A percentile compares a stretch with the other conserved stretches of the same genome.
phyloP scores from a whole-genome alignment of 352 stramenopile species.

The Pythium dissotocum region DNA sequence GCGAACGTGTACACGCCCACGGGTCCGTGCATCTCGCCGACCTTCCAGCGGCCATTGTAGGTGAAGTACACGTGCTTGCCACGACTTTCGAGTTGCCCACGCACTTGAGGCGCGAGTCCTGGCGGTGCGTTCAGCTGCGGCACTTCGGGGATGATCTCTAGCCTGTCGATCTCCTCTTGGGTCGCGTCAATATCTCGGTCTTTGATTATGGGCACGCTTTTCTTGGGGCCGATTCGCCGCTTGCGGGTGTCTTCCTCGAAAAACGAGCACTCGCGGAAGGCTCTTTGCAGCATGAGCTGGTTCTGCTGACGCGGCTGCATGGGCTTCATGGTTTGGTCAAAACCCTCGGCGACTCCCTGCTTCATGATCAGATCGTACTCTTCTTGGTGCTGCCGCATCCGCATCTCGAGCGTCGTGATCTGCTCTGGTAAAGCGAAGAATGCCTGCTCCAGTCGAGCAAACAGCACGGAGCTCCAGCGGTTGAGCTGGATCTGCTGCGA shows the following conservation, averaged over 20 bases:
- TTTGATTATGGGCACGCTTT: slow-evolving; percentile 27
- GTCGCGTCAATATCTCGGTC: slow-evolving; percentile 41
- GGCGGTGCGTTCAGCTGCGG: slow-evolving; percentile 39
- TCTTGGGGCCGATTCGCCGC: slow-evolving; percentile 23
- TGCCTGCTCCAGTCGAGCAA: slow-evolving; percentile 60
- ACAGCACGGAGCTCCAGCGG: slow-evolving; percentile 67
- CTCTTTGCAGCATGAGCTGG: slow-evolving; percentile 55
- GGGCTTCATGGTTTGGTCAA: not conserved
- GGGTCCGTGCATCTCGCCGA: slow-evolving; percentile 62
- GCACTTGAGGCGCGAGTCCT: slow-evolving; percentile 59
- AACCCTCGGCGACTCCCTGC: not conserved
- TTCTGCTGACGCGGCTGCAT: slow-evolving; percentile 54
- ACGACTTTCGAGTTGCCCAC: slow-evolving; percentile 60
- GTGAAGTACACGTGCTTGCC: slow-evolving; percentile 66
- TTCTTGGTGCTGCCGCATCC: slow-evolving; percentile 55
- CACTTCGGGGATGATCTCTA: slow-evolving; percentile 54
- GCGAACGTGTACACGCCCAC: slow-evolving; percentile 72
- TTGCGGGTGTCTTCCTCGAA: slow-evolving; percentile 37
- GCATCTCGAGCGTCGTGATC: slow-evolving; percentile 62
- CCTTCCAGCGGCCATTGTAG: slow-evolving; percentile 71
- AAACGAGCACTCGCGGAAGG: slow-evolving; percentile 75
- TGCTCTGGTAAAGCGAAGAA: slow-evolving; percentile 57
- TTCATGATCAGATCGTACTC: slow-evolving; percentile 51
- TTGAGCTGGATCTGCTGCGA: slow-evolving; percentile 70
- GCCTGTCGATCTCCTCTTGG: slow-evolving; percentile 34